Evolutionary conservation across 2,329 filamentous ascomycete species (phyloP).

Genomic region (Graphiopsis chlorocephala): DNA sequence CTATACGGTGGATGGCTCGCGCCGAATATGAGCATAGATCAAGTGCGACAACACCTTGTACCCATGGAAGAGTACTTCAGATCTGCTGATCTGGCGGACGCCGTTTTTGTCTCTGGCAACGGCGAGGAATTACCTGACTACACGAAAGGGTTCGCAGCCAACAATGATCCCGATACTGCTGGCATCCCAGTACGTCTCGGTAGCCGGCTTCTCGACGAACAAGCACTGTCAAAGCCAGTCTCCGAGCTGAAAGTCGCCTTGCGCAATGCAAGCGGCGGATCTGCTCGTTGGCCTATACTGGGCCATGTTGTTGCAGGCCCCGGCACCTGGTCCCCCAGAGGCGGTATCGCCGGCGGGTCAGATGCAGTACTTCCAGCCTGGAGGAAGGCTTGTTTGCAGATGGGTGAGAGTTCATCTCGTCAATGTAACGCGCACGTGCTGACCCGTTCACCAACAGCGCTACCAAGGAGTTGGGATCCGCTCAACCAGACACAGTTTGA

Average conservation of each 20-base stretch:
- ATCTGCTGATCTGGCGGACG: not conserved
- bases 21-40: not conserved
- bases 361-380: slow-evolving; percentile 23
- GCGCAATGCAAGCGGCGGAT: not conserved
- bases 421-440: not conserved
- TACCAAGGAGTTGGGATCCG: slow-evolving; percentile 20
- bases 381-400: slow-evolving; percentile 20
- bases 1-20: slow-evolving; percentile 8
- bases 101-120: not conserved
- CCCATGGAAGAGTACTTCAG: slow-evolving; percentile 9
- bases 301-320: slow-evolving; percentile 19
- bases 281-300: not conserved
- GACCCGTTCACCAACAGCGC: slow-evolving; percentile 4
- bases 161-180: slow-evolving; percentile 3
- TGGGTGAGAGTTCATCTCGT: slow-evolving; percentile 1
- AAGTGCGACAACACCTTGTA: not conserved
- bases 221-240: slow-evolving; percentile 2
- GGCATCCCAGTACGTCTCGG: slow-evolving; percentile 14
- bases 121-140: not conserved
- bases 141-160: not conserved
- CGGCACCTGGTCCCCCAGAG: not conserved
- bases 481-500: slow-evolving; percentile 34
- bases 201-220: slow-evolving; percentile 14
- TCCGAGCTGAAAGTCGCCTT: not conserved
- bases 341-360: slow-evolving; percentile 17